Evolutionary conservation across 2,329 filamentous ascomycete species (phyloP).

Genomic region (Coccinonectria pachysandricola): DNA sequence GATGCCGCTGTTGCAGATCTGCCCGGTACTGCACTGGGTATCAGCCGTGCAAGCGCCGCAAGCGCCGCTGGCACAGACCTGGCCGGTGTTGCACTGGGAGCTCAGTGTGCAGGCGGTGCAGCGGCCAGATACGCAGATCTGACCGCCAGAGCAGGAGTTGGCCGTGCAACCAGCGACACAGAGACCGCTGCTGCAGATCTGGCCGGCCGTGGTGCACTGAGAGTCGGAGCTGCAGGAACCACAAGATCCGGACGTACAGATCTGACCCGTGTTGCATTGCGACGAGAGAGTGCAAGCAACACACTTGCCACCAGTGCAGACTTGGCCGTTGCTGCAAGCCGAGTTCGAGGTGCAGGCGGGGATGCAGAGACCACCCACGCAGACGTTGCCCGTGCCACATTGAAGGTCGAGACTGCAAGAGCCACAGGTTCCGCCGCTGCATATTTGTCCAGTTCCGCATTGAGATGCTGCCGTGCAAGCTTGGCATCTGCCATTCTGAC

Average conservation of each 20-base stretch:
- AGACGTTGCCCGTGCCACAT: conserved; percentile 1
- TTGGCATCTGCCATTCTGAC: conserved; percentile 2
- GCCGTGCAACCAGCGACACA: conserved; percentile 1
- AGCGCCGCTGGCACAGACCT: conserved; percentile 2
- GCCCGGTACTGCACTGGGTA: conserved; percentile 4
- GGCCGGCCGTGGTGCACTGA: not conserved
- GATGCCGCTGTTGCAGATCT: conserved; percentile 1
- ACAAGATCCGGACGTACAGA: not conserved
- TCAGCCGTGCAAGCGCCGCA: conserved; percentile 2
- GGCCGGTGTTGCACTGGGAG: conserved; percentile 2
- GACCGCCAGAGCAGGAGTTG: conserved; percentile 1
- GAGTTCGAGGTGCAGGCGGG: conserved; percentile 2
- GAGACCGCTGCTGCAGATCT: not conserved
- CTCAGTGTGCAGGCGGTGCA: conserved; percentile 2
- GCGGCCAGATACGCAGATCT: conserved; percentile 1
- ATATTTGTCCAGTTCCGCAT: not conserved
- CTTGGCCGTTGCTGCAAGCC: conserved; percentile 2
- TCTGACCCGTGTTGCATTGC: not conserved
- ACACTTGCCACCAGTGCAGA: conserved; percentile 3
- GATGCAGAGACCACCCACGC: conserved; percentile 2
- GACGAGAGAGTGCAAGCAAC: conserved; percentile 3
- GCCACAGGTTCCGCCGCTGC: not conserved
- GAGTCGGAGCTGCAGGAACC: not conserved
- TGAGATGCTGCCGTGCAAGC: conserved; percentile 1
- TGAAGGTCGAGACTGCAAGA: not conserved